Percentiles rank a stretch among this genome's conserved stretches.
Evolutionary conservation across 2,329 filamentous ascomycete species (phyloP).

Genomic region (Aspergillus sojae): DNA sequence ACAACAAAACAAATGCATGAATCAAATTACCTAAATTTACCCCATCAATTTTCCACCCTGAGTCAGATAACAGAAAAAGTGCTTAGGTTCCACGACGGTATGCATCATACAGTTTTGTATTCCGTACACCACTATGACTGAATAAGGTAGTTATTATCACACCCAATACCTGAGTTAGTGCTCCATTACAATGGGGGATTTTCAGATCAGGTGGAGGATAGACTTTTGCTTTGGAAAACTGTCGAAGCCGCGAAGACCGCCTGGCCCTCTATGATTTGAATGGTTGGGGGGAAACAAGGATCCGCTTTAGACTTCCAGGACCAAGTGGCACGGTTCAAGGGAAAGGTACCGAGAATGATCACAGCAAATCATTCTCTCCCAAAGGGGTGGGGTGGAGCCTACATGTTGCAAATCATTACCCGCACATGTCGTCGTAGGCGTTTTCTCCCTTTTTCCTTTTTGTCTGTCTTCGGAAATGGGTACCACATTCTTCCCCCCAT

Average conservation of each 20-base stretch:
- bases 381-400: conserved; percentile 10
- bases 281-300: conserved; percentile 13
- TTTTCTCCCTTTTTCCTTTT: conserved; percentile 8
- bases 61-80: neutral
- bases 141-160: neutral
- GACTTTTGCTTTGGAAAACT: conserved; percentile 16
- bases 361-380: conserved; percentile 17
- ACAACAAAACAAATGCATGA: neutral
- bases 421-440: conserved; percentile 21
- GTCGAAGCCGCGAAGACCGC: conserved; percentile 18
- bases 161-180: neutral
- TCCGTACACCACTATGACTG: neutral
- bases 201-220: conserved; percentile 13
- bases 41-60: neutral
- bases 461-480: conserved; percentile 25
- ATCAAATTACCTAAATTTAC: neutral
- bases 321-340: conserved; percentile 24
- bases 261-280: neutral
- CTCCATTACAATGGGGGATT: neutral
- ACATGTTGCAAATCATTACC: conserved; percentile 27
- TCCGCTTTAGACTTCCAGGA: conserved; percentile 6
- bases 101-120: neutral
- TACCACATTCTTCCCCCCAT: conserved; percentile 15
- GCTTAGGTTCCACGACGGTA: neutral
- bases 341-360: conserved; percentile 18